Base-by-base conservation (phyloP, 2,329 filamentous ascomycete species). In the Colletotrichum karsti region DNA sequence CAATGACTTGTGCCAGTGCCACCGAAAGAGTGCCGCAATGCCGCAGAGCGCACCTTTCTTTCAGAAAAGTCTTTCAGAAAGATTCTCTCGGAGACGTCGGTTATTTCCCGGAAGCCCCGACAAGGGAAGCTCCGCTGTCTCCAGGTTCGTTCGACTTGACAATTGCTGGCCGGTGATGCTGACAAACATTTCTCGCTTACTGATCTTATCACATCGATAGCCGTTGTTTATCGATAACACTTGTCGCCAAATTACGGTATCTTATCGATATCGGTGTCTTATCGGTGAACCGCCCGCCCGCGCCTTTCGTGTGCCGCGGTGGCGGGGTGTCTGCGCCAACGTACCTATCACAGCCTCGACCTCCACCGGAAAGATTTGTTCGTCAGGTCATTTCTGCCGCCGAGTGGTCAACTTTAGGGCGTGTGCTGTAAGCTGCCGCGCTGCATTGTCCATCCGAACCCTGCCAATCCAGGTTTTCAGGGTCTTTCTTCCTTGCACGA, bases 301-400 rank as follows among this genome's bases (percentile, higher is more conserved):
- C 51, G 30, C 30, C 30, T 33, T 9, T n/a, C n/a, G n/a, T n/a
- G n/a, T n/a, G n/a, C n/a, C n/a, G n/a, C n/a, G 41, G 24, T 63
- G 53, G 58, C 50, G 61, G 59, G 48, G 58, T 24, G 50, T 13
- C 50, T 53, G 26, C 46, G 7, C 37, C 39, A 48, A 65, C 46
- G 51, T 61, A 53, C 64, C 59, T 67, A 63, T 68, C 61, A 68
- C 61, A 65, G 65, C 39, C 53, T 48, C 7, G 8, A 15, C 39
- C 42, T 35, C 46, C 46, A 53, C 50, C 37, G 28, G 51, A 54
- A 58, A 59, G 54, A 64, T 54, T 65, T 64, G 26, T 51, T 54
- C 39, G 53, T 65, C 65, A 65, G 65, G 60, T 65, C 61, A 68
- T 60, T 64, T 64, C 65, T 41, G 30, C 48, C 35, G 18, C 57